Conservation (phyloP, 2,329 filamentous ascomycete genomes). For the Arachnomyces sp. region DNA sequence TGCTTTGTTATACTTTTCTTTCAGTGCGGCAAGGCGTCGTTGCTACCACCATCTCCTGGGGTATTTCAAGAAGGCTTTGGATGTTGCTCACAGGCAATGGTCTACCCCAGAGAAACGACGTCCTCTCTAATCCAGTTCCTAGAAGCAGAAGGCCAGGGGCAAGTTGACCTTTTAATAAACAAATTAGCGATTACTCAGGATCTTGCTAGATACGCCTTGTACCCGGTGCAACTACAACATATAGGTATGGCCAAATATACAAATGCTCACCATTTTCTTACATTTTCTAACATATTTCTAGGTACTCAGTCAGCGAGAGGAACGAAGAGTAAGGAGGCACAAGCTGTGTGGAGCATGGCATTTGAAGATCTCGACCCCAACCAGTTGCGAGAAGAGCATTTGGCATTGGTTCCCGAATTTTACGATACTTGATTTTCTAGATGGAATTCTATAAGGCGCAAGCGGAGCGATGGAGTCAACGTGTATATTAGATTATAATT, state of each 20-base stretch:
- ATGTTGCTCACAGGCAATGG: conserved; percentile 14
- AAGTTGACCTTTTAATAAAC: conserved; percentile 15
- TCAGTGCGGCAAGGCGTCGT: conserved; percentile 12
- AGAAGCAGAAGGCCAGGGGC: conserved; percentile 10
- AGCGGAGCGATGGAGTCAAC: no score
- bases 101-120: conserved; percentile 10
- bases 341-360: conserved; percentile 13
- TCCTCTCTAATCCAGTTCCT: conserved; percentile 9
- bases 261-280: no score
- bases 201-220: conserved; percentile 10
- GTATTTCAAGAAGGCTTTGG: conserved; percentile 11
- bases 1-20: conserved; percentile 11
- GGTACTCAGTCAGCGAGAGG: conserved; percentile 7
- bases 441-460: no score
- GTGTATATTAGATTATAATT: no score
- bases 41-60: conserved; percentile 9
- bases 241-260: conserved; percentile 11
- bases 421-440: no score
- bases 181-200: conserved; percentile 9
- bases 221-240: conserved; percentile 15
- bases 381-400: conserved; percentile 7
- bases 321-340: conserved; percentile 7
- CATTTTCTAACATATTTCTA: not conserved
- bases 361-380: conserved; percentile 12
- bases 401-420: not conserved